Conservation (phyloP, 495 filamentous ascomycete species). For the Aspergillus bridgeri region DNA sequence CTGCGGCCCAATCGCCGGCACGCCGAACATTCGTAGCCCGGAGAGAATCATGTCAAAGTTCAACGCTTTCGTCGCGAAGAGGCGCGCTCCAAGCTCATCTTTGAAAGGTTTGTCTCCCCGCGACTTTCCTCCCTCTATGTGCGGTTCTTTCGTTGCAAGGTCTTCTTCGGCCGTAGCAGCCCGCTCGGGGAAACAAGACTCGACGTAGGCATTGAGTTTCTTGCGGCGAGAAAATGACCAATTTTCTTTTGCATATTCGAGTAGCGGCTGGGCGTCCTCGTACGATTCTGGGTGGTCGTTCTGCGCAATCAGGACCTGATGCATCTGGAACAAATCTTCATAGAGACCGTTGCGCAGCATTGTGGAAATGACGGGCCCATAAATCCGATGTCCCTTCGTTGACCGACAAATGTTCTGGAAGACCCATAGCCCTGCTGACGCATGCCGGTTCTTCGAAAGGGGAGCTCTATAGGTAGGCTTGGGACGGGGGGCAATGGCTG, state of each 20-base stretch:
- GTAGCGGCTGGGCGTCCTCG: conserved; percentile 38
- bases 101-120: conserved; percentile 31
- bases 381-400: conserved; percentile 47
- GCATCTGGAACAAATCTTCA: conserved; percentile 56
- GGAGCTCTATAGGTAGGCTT: not conserved
- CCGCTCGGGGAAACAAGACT: conserved; percentile 16
- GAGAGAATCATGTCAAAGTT: conserved; percentile 62
- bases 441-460: conserved; percentile 1
- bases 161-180: not conserved
- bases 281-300: conserved; percentile 48
- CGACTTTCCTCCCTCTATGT: conserved; percentile 8
- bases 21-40: conserved; percentile 60
- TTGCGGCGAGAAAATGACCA: conserved; percentile 21
- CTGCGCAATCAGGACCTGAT: conserved; percentile 44
- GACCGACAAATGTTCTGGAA: conserved; percentile 51
- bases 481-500: conserved; percentile 17
- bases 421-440: conserved; percentile 23
- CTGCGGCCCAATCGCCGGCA: conserved; percentile 65
- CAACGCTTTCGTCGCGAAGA: conserved; percentile 68
- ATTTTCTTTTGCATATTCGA: conserved; percentile 37
- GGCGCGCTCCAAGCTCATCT: conserved; percentile 64
- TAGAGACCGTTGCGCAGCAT: conserved; percentile 49
- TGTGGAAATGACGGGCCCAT: conserved; percentile 57
- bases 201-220: conserved; percentile 25
- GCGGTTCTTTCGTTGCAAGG: not conserved